Evolutionary conservation across 805 yeast species (phyloP), one percentile per base, ranked within the genome.

Genomic region (Metschnikowia borealis): DNA sequence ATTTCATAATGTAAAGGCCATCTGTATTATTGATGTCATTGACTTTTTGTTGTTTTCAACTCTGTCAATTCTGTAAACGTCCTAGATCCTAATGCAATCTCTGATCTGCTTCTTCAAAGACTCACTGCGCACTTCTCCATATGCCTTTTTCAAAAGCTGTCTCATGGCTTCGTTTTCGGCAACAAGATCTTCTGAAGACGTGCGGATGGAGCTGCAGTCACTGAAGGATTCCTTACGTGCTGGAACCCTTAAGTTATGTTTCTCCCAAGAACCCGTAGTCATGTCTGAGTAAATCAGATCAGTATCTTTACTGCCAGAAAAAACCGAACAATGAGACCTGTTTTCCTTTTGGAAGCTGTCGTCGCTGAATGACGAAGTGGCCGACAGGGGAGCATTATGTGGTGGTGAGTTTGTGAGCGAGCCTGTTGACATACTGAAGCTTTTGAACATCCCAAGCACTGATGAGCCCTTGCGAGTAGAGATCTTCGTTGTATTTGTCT

Each of bases 261-360:
- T 47, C 32, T 52, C 53, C 53, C 50, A 52, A 14, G 55, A 54
- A 18, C 45, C 26, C 33, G 61, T 59, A 2, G 62, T 60, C 21
- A 54, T 44, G 46, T 64, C 66, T 2, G 72, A 67, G 50, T 61
- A 67, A 7, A 69, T 60, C 8, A 72, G 68, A 14, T 67, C 71
- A 32, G 46, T 47, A 37, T 57, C 60, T 14, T 42, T 50, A 18
- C 40, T 40, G 6, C 53, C 36, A 11, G 67, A 63, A 37, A 63
- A 62, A 13, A 63, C 56, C 13, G 67, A 60, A 20, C 54, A 23
- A n/a, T 51, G 51, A n/a, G 66, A 60, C 23, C 55, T 56, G 47
- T 56, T 62, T 10, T 51, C 52, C 15, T 37, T 33, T 2, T 34
- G 38, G 35, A 42, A 36, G 38, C 48, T 47, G 8, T 50, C 54